Evolutionary conservation across 352 stramenopile genomes (phyloP).

Genomic region (Phytophthora foliorum): DNA sequence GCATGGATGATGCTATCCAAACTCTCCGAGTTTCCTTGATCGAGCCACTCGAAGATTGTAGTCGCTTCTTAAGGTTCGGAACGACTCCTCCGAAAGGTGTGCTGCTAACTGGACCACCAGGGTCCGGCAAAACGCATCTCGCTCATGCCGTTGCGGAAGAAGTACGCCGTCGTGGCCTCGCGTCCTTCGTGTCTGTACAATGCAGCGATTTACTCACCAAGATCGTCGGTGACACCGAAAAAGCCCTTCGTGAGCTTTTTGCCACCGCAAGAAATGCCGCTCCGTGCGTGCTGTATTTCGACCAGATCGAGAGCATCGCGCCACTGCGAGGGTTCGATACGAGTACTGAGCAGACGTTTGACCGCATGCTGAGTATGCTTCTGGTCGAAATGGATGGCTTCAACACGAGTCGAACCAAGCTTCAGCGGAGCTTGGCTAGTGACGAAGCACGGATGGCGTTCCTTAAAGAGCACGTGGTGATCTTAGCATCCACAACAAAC

Average conservation of each 20-base stretch:
- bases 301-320: slow-evolving; percentile 93
- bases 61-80: slow-evolving; percentile 97
- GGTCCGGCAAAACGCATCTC: slow-evolving; percentile 99
- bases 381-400: slow-evolving; percentile 94
- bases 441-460: slow-evolving; percentile 63
- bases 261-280: slow-evolving; percentile 84
- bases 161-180: slow-evolving; percentile 65
- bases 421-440: slow-evolving; percentile 46
- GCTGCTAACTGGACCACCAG: slow-evolving; percentile 98
- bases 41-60: slow-evolving; percentile 97
- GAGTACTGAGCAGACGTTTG: slow-evolving; percentile 93
- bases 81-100: slow-evolving; percentile 97
- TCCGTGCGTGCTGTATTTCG: slow-evolving; percentile 93
- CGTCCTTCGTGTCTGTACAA: slow-evolving; percentile 89
- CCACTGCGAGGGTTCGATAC: slow-evolving; percentile 91
- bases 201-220: slow-evolving; percentile 93
- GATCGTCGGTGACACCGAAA: slow-evolving; percentile 92
- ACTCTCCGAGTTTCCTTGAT: slow-evolving; percentile 97
- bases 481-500: slow-evolving; percentile 83
- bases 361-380: slow-evolving; percentile 92
- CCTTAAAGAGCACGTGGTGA: slow-evolving; percentile 85
- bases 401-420: slow-evolving; percentile 47
- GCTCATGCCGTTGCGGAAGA: slow-evolving; percentile 70
- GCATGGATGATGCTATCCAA: slow-evolving; percentile 97
- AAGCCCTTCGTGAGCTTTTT: slow-evolving; percentile 90